phyloP scores from a whole-genome alignment of 768 basidiomycete genomes.

The Kwoniella sp. region DNA sequence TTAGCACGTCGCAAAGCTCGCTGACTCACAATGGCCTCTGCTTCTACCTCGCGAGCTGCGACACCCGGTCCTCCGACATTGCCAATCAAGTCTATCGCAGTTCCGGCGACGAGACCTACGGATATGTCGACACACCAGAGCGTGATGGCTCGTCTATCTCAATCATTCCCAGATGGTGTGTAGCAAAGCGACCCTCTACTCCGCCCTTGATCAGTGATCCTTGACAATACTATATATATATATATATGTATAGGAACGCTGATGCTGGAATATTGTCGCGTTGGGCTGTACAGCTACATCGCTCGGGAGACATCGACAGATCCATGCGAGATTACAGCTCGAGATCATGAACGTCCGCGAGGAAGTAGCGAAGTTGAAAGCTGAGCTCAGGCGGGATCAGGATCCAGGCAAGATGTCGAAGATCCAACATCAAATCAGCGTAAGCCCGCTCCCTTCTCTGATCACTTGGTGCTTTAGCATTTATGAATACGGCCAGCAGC shows the following conservation, averaged over 20 bases:
- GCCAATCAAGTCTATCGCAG: background rate
- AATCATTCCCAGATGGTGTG: conserved; percentile 43
- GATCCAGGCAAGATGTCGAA: conserved; percentile 85
- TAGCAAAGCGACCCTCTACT: background rate
- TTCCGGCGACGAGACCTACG: background rate
- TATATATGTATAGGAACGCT: background rate
- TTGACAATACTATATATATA: too few species aligned
- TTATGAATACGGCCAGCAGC: background rate
- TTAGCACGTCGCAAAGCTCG: too few species aligned
- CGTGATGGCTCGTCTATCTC: conserved; percentile 37
- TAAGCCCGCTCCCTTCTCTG: conserved; percentile 56
- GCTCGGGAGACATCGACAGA: conserved; percentile 69
- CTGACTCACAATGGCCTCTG: conserved; percentile 15
- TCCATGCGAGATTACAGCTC: conserved; percentile 69
- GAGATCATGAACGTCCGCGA: conserved; percentile 70
- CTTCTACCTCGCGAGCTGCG: conserved; percentile 9
- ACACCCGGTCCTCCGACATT: conserved; percentile 2
- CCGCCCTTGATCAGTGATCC: background rate
- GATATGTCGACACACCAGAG: conserved; percentile 9
- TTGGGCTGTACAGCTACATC: conserved; percentile 67
- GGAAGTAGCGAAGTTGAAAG: conserved; percentile 71
- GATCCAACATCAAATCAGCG: conserved; percentile 95
- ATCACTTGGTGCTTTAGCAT: background rate
- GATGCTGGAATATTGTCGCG: background rate
- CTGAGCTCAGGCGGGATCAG: conserved; percentile 72